These are phyloP conservation scores for Vitis labrusca DNA, from an alignment of 164 flowering plant genomes.

Conservation along the genomic window DNA sequence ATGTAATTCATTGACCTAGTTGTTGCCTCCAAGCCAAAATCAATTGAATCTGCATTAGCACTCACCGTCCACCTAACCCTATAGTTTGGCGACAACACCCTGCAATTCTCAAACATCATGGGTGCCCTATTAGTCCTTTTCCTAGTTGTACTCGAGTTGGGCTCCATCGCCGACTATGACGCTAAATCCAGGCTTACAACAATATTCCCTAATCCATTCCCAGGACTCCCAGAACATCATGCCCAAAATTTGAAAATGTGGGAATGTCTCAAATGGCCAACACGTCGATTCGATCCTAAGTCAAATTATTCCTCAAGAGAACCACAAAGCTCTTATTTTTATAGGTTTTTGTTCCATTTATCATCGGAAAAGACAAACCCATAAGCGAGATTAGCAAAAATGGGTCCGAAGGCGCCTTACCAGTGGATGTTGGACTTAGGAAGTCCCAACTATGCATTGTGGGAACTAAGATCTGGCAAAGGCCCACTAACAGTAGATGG, in stretches of 20 bases:
- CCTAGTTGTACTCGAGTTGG: too few species aligned
- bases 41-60: constrained; percentile 42
- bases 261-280: constrained; percentile 78
- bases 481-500: constrained; percentile 21
- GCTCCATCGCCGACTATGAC: constrained; percentile 23
- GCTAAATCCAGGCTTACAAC: constrained; percentile 14
- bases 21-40: constrained; percentile 84
- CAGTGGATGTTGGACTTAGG: constrained; percentile 51
- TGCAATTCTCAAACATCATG: too few species aligned
- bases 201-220: constrained; percentile 14
- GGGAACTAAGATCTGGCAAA: constrained; percentile 18
- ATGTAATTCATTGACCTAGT: constrained; percentile 55
- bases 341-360: constrained; percentile 52
- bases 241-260: constrained; percentile 76
- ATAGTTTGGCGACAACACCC: too few species aligned
- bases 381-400: constrained; percentile 59
- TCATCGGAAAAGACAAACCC: constrained; percentile 74
- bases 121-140: too few species aligned
- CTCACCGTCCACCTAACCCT: constrained; percentile 67
- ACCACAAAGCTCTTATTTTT: constrained; percentile 65
- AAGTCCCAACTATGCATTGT: constrained; percentile 14
- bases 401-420: constrained; percentile 73
- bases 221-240: constrained; percentile 37
- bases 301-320: constrained; percentile 47
- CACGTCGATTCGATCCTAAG: constrained; percentile 73